A percentile compares a stretch with the other conserved stretches of the same genome.
Evolutionary conservation across 345 rosid species (phyloP).

Genomic region (Eucalyptus paniculata): DNA sequence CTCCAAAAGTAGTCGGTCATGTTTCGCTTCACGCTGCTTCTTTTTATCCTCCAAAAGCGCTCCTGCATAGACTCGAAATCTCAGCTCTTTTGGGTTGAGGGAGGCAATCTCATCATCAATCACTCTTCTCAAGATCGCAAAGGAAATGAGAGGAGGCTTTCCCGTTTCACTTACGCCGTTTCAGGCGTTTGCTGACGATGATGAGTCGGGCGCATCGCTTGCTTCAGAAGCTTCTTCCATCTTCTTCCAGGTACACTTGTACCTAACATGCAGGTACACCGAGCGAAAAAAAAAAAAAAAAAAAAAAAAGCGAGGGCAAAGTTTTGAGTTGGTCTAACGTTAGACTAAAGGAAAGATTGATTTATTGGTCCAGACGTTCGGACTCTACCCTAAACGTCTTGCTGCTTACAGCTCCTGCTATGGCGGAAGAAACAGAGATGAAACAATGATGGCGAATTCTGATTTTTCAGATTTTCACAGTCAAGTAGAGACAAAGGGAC

Average conservation of each 20-base stretch:
- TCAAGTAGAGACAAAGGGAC: not conserved
- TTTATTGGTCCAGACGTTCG: not conserved
- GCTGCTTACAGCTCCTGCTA: not conserved
- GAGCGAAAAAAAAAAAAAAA: too few relatives aligned
- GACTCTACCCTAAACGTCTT: not conserved
- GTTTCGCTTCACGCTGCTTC: too few relatives aligned
- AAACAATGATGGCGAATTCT: not conserved
- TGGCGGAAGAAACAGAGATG: not conserved
- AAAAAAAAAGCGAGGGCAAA: too few relatives aligned
- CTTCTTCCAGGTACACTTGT: not conserved
- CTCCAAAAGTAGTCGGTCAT: too few relatives aligned
- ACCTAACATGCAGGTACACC: too few relatives aligned
- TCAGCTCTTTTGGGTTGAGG: too few relatives aligned
- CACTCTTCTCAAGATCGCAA: fast-evolving
- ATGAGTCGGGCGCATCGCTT: not conserved
- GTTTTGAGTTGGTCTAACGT: not conserved
- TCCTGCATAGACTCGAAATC: too few relatives aligned
- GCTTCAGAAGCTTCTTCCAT: not conserved
- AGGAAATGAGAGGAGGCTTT: not conserved
- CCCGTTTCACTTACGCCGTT: not conserved
- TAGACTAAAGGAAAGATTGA: not conserved
- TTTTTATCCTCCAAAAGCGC: too few relatives aligned
- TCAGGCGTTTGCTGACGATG: not conserved
- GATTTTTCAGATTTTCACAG: not conserved
- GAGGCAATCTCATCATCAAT: fast-evolving